Percentiles rank a stretch among this genome's conserved stretches.
Conservation (phyloP, 805 yeast genomes). For the Candida mattraensis region DNA sequence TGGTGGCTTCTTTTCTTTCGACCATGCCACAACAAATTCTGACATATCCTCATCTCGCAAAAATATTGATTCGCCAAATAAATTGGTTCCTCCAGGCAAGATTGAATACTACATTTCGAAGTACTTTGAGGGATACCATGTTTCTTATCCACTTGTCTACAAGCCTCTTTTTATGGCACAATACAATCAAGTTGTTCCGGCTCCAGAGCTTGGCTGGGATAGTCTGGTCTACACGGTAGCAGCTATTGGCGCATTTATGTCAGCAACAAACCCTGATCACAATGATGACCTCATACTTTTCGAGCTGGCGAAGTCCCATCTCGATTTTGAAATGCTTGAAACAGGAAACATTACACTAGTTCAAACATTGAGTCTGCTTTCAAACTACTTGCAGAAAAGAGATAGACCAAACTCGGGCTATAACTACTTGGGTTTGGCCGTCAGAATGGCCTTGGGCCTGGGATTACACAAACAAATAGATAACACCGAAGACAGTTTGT, state of each 20-base stretch:
- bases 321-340: conserved; percentile 16
- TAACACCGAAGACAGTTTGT: conserved; percentile 5
- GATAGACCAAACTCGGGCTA: conserved; percentile 18
- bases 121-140: conserved; percentile 18
- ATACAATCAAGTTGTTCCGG: conserved; percentile 15
- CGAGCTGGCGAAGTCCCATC: conserved; percentile 14
- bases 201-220: conserved; percentile 17
- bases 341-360: conserved; percentile 16
- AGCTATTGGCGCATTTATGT: conserved; percentile 21
- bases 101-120: conserved; percentile 12
- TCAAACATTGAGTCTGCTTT: conserved; percentile 16
- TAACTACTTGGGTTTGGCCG: conserved; percentile 16
- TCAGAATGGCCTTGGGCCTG: conserved; percentile 18
- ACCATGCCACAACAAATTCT: not conserved
- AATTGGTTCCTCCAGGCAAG: conserved; percentile 1
- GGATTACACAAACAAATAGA: conserved; percentile 15
- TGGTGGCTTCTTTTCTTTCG: conserved; percentile 9
- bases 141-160: conserved; percentile 17
- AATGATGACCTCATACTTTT: conserved; percentile 14
- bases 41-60: not conserved
- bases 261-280: conserved; percentile 11
- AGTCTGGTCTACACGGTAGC: conserved; percentile 18
- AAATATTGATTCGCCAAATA: not conserved
- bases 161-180: conserved; percentile 20
- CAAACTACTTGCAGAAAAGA: conserved; percentile 17